These are phyloP conservation scores for Pueraria montana DNA, from an alignment of 306 rosid genomes.

Conservation along the genomic window DNA sequence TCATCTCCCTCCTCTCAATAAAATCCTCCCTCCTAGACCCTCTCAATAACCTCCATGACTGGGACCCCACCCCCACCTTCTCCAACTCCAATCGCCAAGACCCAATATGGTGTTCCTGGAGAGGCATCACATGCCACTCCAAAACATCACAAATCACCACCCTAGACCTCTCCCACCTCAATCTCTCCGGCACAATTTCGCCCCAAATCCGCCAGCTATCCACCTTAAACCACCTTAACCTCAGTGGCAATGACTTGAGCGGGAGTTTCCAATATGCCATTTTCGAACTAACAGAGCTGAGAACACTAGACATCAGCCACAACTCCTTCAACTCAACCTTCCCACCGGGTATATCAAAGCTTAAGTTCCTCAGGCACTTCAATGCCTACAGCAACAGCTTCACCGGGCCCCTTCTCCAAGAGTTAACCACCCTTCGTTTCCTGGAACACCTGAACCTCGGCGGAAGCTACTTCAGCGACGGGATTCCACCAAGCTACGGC, in stretches of 20 bases:
- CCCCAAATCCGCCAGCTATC: conserved; percentile 67
- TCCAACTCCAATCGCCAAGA: conserved; percentile 54
- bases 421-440: conserved; percentile 61
- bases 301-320: conserved; percentile 75
- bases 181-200: conserved; percentile 83
- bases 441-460: conserved; percentile 89
- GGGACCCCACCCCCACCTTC: conserved; percentile 66
- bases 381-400: conserved; percentile 89
- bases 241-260: conserved; percentile 74
- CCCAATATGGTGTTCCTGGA: conserved; percentile 91
- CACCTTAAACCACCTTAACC: conserved; percentile 68
- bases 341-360: conserved; percentile 90
- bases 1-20: conserved; percentile 71
- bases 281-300: conserved; percentile 67
- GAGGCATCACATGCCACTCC: conserved; percentile 79
- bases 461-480: conserved; percentile 86
- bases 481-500: conserved; percentile 73
- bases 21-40: conserved; percentile 81
- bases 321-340: conserved; percentile 79
- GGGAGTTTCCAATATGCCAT: conserved; percentile 72
- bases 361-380: conserved; percentile 73
- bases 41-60: conserved; percentile 69
- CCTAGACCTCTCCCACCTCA: conserved; percentile 80
- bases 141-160: conserved; percentile 63
- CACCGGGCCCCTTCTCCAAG: conserved; percentile 74